phyloP scores from a whole-genome alignment of 2,329 filamentous ascomycete species.

The Pseudovirgaria hyperparasitica region DNA sequence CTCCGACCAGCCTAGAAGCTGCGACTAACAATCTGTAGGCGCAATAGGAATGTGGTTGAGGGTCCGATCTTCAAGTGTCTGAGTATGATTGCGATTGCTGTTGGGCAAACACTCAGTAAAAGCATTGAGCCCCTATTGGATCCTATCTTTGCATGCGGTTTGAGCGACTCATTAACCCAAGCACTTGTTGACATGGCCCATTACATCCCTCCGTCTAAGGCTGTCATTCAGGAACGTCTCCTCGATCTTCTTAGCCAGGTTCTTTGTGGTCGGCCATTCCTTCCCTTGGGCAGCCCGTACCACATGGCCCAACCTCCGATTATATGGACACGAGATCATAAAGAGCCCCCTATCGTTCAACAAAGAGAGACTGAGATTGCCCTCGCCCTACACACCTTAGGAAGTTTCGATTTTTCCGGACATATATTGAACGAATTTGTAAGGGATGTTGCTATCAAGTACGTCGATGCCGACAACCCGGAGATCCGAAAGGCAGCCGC shows the following conservation, averaged over 20 bases:
- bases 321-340: conserved; percentile 74
- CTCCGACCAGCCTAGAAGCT: not conserved
- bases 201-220: conserved; percentile 90
- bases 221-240: conserved; percentile 83
- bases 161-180: conserved; percentile 87
- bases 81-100: conserved; percentile 87
- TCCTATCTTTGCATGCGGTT: conserved; percentile 90
- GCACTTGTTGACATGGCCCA: conserved; percentile 97
- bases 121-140: conserved; percentile 94
- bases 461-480: conserved; percentile 89
- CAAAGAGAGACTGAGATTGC: conserved; percentile 76
- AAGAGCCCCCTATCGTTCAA: conserved; percentile 72
- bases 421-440: conserved; percentile 98
- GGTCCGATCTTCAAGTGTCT: conserved; percentile 92
- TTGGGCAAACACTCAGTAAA: conserved; percentile 93
- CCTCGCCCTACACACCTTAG: conserved; percentile 82
- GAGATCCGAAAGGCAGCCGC: conserved; percentile 90
- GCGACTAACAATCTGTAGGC: conserved; percentile 25
- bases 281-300: conserved; percentile 80
- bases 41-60: conserved; percentile 43
- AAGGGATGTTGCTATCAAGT: conserved; percentile 93
- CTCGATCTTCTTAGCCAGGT: conserved; percentile 92
- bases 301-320: conserved; percentile 73
- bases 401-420: conserved; percentile 86
- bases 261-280: conserved; percentile 82